Percentiles rank a stretch among this genome's conserved stretches.
These are phyloP conservation scores for Gossypium arboreum DNA, from an alignment of 345 rosid genomes.

Conservation along the genomic window DNA sequence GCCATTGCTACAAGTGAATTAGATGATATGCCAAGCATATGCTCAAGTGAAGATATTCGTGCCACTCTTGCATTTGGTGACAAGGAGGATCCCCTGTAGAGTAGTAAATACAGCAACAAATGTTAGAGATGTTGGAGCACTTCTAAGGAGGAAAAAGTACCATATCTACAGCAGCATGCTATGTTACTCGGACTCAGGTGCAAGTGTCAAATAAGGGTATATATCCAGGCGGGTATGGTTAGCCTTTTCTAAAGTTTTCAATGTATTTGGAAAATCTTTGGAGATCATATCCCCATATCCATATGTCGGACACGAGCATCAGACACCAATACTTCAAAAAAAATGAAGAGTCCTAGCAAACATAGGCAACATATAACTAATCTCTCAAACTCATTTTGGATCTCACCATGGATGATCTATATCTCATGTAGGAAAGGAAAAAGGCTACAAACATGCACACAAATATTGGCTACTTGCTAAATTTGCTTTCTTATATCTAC, in stretches of 20 bases:
- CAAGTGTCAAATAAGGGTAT: no score
- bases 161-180: background rate
- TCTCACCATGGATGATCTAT: background rate
- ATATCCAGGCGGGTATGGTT: no score
- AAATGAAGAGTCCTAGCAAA: no score
- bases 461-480: background rate
- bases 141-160: background rate
- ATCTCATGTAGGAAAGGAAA: background rate
- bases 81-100: slow-evolving; percentile 87
- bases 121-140: background rate
- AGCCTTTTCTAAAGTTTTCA: no score
- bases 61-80: slow-evolving; percentile 94
- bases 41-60: slow-evolving; percentile 83
- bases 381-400: background rate
- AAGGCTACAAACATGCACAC: background rate
- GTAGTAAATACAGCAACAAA: slow-evolving; percentile 14
- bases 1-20: slow-evolving; percentile 97
- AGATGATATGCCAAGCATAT: slow-evolving; percentile 87
- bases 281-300: no score
- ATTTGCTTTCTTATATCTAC: background rate
- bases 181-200: no score
- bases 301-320: no score
- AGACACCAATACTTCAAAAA: no score
- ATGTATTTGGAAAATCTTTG: no score
- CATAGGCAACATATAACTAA: background rate